phyloP scores from a whole-genome alignment of 108 stramenopile genomes.

The Nannochloropsis gaditana region DNA sequence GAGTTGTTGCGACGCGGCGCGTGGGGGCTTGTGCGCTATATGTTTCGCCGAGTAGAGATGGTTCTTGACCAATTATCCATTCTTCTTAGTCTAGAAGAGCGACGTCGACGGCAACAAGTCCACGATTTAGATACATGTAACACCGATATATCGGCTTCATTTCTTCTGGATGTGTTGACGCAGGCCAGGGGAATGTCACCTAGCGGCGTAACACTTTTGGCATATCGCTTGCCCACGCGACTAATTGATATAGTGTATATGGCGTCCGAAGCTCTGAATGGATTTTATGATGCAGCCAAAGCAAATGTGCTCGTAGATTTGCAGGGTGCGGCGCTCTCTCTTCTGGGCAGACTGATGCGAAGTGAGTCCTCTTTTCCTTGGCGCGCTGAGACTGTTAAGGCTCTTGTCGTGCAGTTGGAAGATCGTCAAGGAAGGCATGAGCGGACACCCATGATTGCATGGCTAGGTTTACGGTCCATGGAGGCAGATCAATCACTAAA shows the following conservation, averaged over 20 bases:
- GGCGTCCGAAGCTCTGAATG: not conserved
- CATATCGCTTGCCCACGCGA: not conserved
- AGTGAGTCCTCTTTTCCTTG: not conserved
- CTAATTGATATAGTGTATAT: not conserved
- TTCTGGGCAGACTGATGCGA: not conserved
- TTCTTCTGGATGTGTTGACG: constrained; percentile 4
- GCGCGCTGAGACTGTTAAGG: not conserved
- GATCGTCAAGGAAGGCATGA: not conserved
- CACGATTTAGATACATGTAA: not conserved
- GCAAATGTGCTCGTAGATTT: not conserved
- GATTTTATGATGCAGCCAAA: not conserved
- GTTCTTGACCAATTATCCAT: constrained; percentile 9
- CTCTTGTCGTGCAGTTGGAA: not conserved
- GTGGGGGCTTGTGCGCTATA: not conserved
- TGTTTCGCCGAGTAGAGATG: not conserved
- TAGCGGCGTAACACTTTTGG: not conserved
- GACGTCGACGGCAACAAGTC: constrained; percentile 14
- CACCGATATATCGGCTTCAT: not conserved
- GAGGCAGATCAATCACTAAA: not conserved
- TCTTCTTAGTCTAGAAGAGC: not conserved
- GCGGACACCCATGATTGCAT: not conserved
- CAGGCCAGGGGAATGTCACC: not conserved
- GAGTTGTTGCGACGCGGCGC: not conserved
- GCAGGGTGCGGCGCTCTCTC: constrained; percentile 1
- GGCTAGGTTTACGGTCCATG: not conserved